Evolutionary conservation across 2,329 filamentous ascomycete genomes (phyloP).

Genomic region (Tolypocladium endophyticum): DNA sequence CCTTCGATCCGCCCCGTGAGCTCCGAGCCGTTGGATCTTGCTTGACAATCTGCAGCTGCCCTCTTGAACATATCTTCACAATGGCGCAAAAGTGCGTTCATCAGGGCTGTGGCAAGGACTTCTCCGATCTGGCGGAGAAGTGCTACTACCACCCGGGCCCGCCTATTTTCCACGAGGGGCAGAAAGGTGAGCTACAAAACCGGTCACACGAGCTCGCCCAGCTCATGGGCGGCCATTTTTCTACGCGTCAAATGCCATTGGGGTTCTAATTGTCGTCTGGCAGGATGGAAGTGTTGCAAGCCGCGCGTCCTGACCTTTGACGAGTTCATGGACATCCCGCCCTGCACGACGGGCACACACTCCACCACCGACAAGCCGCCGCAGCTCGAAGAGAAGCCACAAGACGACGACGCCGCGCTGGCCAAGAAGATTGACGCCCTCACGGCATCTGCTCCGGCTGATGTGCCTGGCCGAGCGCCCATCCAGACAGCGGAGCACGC

Average conservation of each 20-base stretch:
- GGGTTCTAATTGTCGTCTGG: not conserved
- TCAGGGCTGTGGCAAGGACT: slow-evolving; percentile 87
- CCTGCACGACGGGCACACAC: slow-evolving; percentile 89
- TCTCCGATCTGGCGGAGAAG: slow-evolving; percentile 68
- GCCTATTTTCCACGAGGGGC: slow-evolving; percentile 92
- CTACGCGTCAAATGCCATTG: not conserved
- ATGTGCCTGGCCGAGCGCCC: slow-evolving; percentile 28
- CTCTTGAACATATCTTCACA: not conserved
- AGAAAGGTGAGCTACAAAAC: slow-evolving; percentile 64
- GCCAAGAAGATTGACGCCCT: slow-evolving; percentile 44
- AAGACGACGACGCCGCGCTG: slow-evolving; percentile 29
- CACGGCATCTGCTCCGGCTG: slow-evolving; percentile 12
- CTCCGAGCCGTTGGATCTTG: not conserved
- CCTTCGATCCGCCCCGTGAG: not conserved
- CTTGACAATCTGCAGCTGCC: not conserved
- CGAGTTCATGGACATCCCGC: slow-evolving; percentile 87
- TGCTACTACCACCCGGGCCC: slow-evolving; percentile 91
- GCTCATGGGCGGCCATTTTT: not conserved
- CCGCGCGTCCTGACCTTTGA: slow-evolving; percentile 93
- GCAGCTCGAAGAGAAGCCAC: slow-evolving; percentile 47
- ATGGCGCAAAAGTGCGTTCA: slow-evolving; percentile 89
- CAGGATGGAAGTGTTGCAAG: slow-evolving; percentile 99
- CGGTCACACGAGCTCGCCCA: not conserved
- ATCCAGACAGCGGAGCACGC: slow-evolving; percentile 34
- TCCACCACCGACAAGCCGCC: slow-evolving; percentile 69